phyloP scores from a whole-genome alignment of 176 grass and related monocot species.

The Oropetium thomaeum region DNA sequence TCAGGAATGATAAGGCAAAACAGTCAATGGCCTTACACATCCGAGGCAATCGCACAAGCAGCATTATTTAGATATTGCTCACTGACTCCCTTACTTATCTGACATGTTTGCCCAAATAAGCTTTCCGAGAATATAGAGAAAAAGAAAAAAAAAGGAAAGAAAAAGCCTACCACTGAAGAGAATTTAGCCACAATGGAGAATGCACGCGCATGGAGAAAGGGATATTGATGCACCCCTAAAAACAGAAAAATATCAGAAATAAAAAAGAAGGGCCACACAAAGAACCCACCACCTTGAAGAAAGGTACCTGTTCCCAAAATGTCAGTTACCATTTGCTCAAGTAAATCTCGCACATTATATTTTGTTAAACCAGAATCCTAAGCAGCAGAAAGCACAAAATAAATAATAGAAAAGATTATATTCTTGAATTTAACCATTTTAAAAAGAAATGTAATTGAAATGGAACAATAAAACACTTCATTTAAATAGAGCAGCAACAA shows the following conservation, averaged over 20 bases:
- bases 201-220: slow-evolving; percentile 89
- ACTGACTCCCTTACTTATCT: slow-evolving; percentile 70
- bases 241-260: slow-evolving; percentile 37
- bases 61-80: slow-evolving; percentile 73
- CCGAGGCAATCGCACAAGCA: slow-evolving; percentile 64
- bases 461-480: not conserved
- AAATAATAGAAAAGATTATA: slow-evolving; percentile 16
- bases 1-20: slow-evolving; percentile 17
- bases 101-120: slow-evolving; percentile 35
- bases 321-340: slow-evolving; percentile 83
- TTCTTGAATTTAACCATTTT: not conserved
- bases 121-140: slow-evolving; percentile 13
- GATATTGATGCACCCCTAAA: slow-evolving; percentile 66
- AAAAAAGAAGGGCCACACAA: not conserved
- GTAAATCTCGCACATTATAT: slow-evolving; percentile 61
- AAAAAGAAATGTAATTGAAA: not conserved
- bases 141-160: not conserved
- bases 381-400: slow-evolving; percentile 18
- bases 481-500: not conserved
- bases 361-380: slow-evolving; percentile 67
- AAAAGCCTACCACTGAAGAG: slow-evolving; percentile 66
- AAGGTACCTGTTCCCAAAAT: slow-evolving; percentile 59
- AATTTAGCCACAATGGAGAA: slow-evolving; percentile 79
- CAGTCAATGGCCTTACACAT: slow-evolving; percentile 68
- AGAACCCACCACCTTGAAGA: slow-evolving; percentile 4